phyloP scores from a whole-genome alignment of 805 yeast species.

The Saccharomycopsis olivae region DNA sequence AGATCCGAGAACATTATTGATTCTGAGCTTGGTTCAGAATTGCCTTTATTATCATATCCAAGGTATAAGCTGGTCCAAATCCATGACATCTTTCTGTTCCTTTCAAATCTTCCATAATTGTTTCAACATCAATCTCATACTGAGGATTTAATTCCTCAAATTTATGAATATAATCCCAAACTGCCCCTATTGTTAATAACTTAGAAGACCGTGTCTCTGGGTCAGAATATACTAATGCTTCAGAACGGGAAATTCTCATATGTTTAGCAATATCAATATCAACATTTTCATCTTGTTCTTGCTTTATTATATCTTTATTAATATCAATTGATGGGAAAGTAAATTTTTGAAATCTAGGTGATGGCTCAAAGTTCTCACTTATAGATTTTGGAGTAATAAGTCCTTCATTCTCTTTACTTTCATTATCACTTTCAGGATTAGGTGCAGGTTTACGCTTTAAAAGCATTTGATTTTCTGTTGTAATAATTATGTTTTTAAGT shows the following conservation, averaged over 20 bases:
- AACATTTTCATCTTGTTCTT: neutral
- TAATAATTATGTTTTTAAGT: constrained; percentile 44
- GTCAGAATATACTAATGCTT: constrained; percentile 19
- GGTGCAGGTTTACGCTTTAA: constrained; percentile 24
- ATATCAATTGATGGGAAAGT: constrained; percentile 8
- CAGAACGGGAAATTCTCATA: neutral
- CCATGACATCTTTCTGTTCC: constrained; percentile 76
- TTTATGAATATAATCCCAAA: constrained; percentile 67
- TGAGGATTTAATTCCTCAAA: constrained; percentile 38
- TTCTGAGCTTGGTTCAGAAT: constrained; percentile 4
- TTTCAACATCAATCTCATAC: constrained; percentile 41
- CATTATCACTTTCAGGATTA: neutral
- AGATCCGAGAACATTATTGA: too few relatives aligned
- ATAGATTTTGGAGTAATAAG: constrained; percentile 1
- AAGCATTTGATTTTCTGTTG: constrained; percentile 52
- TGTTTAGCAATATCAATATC: neutral
- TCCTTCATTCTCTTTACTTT: neutral
- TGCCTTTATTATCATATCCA: constrained; percentile 2
- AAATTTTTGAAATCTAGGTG: neutral
- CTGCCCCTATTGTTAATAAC: constrained; percentile 62
- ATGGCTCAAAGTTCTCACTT: neutral
- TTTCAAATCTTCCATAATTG: constrained; percentile 45
- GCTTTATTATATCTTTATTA: neutral
- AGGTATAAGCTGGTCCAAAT: constrained; percentile 33
- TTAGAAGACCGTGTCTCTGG: constrained; percentile 27